Evolutionary conservation across 1,284 basidiomycete species (phyloP).

Genomic region (Malassezia obtusa): DNA sequence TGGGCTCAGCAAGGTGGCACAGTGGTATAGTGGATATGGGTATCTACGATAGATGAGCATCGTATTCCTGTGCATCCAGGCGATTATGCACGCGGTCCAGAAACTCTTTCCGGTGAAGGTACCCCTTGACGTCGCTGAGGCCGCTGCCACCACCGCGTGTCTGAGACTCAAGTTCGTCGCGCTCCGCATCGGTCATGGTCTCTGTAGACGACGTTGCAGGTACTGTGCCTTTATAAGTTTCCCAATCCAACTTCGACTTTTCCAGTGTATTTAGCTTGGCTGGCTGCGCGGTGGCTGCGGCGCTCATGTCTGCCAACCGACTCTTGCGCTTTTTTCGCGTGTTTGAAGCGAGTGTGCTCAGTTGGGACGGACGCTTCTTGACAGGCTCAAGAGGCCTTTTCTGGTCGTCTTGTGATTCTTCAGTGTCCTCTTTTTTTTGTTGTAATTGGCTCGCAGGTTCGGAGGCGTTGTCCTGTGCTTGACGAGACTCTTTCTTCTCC

Average conservation of each 20-base stretch:
- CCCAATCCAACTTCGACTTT: conserved; percentile 46
- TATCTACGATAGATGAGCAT: conserved; percentile 1
- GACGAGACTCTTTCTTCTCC: too few species aligned
- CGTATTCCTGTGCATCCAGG: conserved; percentile 17
- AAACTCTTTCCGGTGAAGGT: conserved; percentile 39
- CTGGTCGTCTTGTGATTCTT: too few species aligned
- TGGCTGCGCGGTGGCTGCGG: conserved; percentile 19
- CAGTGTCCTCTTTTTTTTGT: too few species aligned
- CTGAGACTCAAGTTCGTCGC: conserved; percentile 42
- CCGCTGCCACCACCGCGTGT: conserved; percentile 40
- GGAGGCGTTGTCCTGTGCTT: too few species aligned
- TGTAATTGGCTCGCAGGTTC: too few species aligned
- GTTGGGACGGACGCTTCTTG: conserved; percentile 11
- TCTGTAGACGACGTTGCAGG: background rate
- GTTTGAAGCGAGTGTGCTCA: conserved; percentile 7
- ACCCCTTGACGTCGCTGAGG: conserved; percentile 41
- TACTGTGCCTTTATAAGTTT: conserved; percentile 14
- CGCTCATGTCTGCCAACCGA: conserved; percentile 14
- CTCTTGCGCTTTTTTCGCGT: conserved; percentile 15
- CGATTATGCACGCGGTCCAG: conserved; percentile 39
- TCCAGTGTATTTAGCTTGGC: conserved; percentile 46
- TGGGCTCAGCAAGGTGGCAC: too few species aligned
- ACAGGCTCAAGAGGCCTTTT: background rate
- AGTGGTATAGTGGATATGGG: background rate
- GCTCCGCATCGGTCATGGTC: conserved; percentile 28